Evolutionary conservation across 1,284 basidiomycete species (phyloP).

Genomic region (Flammula alnicola): DNA sequence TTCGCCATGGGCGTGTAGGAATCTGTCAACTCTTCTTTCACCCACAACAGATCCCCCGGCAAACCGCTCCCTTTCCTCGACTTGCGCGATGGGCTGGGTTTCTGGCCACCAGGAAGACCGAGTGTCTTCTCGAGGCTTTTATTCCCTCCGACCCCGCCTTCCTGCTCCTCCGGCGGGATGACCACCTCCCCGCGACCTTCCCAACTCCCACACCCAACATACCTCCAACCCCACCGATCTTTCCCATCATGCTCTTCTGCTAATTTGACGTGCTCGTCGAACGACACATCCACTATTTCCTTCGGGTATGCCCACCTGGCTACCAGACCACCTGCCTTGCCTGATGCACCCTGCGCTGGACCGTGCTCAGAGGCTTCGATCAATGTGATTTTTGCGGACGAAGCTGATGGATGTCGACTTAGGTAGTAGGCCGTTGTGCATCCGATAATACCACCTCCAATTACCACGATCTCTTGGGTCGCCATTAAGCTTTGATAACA

Average conservation of each 20-base stretch:
- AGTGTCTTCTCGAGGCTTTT: conserved; percentile 61
- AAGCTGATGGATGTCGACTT: conserved; percentile 56
- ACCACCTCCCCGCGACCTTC: conserved; percentile 53
- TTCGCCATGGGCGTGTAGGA: conserved; percentile 67
- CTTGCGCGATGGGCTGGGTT: conserved; percentile 24
- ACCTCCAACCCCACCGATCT: conserved; percentile 84
- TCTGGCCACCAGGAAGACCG: conserved; percentile 44
- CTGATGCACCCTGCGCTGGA: conserved; percentile 79
- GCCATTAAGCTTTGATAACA: conserved; percentile 2
- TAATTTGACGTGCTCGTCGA: conserved; percentile 77
- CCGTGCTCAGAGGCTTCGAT: conserved; percentile 77
- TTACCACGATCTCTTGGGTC: conserved; percentile 39
- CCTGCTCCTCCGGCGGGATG: conserved; percentile 23
- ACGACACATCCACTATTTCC: conserved; percentile 81
- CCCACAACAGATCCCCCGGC: conserved; percentile 68
- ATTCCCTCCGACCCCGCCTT: conserved; percentile 35
- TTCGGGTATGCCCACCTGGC: conserved; percentile 81
- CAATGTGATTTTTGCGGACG: conserved; percentile 56
- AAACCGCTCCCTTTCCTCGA: conserved; percentile 44
- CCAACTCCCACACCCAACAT: conserved; percentile 70
- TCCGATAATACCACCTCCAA: conserved; percentile 74
- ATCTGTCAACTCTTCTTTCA: conserved; percentile 61
- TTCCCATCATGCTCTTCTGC: conserved; percentile 76
- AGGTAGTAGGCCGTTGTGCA: conserved; percentile 87
- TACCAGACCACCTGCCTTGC: conserved; percentile 92